Conservation (phyloP, 139 green algal genomes). For the Axilococcus clingmanii region DNA sequence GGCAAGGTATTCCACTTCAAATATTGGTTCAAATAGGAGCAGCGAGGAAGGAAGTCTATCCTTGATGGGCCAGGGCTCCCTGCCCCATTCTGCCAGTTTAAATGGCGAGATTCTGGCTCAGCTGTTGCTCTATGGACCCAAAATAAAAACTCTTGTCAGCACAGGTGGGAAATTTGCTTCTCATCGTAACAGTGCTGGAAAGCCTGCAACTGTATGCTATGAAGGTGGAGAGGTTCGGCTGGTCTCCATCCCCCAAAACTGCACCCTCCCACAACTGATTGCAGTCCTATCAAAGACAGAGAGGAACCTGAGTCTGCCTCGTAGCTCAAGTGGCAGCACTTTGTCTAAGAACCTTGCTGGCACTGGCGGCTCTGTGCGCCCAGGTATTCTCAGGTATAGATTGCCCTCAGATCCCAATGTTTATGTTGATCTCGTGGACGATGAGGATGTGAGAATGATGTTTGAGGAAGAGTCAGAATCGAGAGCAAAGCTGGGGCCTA, state of each 20-base stretch:
- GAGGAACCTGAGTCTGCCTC: background rate
- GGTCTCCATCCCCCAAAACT: constrained; percentile 21
- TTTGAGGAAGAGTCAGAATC: constrained; percentile 37
- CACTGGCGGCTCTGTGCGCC: background rate
- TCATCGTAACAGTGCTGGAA: background rate
- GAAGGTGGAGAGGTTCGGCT: constrained; percentile 45
- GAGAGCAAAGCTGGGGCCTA: background rate
- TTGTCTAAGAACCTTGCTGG: background rate
- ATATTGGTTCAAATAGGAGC: too few relatives aligned
- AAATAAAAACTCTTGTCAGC: too few relatives aligned
- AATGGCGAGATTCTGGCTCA: too few relatives aligned
- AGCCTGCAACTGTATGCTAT: constrained; percentile 6
- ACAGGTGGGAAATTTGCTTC: background rate
- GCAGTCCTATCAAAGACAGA: constrained; percentile 13
- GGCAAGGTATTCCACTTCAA: too few relatives aligned
- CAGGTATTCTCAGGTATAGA: constrained; percentile 4
- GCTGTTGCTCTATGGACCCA: too few relatives aligned
- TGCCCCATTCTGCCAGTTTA: too few relatives aligned
- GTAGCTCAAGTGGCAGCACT: background rate
- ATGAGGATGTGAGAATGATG: constrained; percentile 34
- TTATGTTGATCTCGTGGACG: constrained; percentile 42
- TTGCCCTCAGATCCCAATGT: constrained; percentile 37
- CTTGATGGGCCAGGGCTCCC: too few relatives aligned
- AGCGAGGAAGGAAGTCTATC: too few relatives aligned
- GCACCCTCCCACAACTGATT: constrained; percentile 18